These are phyloP conservation scores for Penicillium soppii DNA, from an alignment of 495 filamentous ascomycete species.

Conservation along the genomic window DNA sequence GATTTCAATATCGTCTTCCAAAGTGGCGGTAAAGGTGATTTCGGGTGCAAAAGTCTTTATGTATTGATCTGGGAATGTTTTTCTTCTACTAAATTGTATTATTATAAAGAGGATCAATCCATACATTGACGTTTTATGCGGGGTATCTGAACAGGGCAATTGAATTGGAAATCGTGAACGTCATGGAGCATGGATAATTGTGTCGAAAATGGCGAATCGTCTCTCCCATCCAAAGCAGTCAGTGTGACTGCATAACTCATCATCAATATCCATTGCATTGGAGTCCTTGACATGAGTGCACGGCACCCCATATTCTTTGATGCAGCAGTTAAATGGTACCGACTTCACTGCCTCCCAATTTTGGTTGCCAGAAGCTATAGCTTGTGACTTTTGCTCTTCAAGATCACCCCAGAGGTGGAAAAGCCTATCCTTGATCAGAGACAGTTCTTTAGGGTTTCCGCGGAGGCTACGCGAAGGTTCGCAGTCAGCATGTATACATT, in stretches of 20 bases:
- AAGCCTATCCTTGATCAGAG: constrained; percentile 63
- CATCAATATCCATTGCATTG: constrained; percentile 22
- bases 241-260: constrained; percentile 23
- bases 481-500: not conserved
- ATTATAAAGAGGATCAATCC: constrained; percentile 5
- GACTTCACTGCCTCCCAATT: constrained; percentile 14
- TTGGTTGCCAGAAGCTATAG: constrained; percentile 10
- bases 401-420: constrained; percentile 86
- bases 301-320: constrained; percentile 55
- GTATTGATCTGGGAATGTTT: not conserved
- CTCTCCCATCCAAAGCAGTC: constrained; percentile 51
- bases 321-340: constrained; percentile 38
- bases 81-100: constrained; percentile 4
- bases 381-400: constrained; percentile 58
- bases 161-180: not conserved
- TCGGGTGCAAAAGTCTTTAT: constrained; percentile 1
- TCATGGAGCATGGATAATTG: constrained; percentile 5
- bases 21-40: not conserved
- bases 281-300: constrained; percentile 29
- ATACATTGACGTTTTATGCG: not conserved
- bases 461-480: constrained; percentile 50
- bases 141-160: constrained; percentile 3
- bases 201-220: constrained; percentile 49
- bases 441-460: constrained; percentile 41
- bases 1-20: not conserved